These are phyloP conservation scores for Vicia sativa DNA, from an alignment of 306 rosid species.

Conservation along the genomic window DNA sequence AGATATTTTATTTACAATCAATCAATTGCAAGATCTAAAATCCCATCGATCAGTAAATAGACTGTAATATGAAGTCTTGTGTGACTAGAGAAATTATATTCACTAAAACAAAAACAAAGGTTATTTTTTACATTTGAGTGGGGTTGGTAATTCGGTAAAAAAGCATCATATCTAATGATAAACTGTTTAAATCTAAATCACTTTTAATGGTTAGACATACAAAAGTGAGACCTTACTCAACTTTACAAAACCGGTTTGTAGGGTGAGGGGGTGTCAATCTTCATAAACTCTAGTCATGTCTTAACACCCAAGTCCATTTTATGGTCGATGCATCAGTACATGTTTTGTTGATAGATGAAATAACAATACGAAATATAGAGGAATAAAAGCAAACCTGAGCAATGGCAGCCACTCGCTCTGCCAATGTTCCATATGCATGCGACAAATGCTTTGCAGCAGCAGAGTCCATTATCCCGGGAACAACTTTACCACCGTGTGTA, in stretches of 20 bases:
- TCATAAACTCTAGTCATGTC: too few relatives aligned
- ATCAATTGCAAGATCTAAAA: too few relatives aligned
- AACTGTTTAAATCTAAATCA: too few relatives aligned
- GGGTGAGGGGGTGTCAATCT: too few relatives aligned
- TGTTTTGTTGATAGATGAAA: conserved; percentile 20
- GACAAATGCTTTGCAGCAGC: conserved; percentile 86
- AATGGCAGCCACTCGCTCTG: conserved; percentile 86
- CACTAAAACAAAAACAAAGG: too few relatives aligned
- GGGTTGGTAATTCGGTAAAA: too few relatives aligned
- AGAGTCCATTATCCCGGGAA: conserved; percentile 94
- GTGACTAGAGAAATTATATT: neutral
- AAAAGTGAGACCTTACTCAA: too few relatives aligned
- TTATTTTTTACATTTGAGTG: too few relatives aligned
- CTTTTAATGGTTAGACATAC: too few relatives aligned
- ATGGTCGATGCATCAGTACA: conserved; percentile 19
- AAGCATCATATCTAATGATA: too few relatives aligned
- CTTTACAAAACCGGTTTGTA: too few relatives aligned
- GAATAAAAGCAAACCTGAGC: conserved; percentile 78
- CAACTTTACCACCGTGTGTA: conserved; percentile 70
- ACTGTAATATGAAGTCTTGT: neutral
- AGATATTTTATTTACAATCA: neutral
- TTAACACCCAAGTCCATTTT: conserved; percentile 13
- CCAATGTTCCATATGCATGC: conserved; percentile 82
- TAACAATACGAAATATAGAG: conserved; percentile 30
- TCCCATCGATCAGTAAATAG: neutral